Conservation (phyloP, 1,139 yeast genomes). For the Candida buenavistaensis region DNA sequence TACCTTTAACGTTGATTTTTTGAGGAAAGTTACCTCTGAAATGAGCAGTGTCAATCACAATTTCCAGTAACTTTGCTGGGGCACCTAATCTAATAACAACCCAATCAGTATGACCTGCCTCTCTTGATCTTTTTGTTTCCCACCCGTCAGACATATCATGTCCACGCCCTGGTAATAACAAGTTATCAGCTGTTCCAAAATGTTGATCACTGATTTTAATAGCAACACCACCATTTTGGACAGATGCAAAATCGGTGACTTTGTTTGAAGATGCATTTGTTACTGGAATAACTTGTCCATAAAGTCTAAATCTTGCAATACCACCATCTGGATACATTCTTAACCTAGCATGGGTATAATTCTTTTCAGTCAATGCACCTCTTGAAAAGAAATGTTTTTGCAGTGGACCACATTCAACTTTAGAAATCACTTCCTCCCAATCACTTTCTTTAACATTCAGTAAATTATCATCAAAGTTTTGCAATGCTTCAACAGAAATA, state of each 20-base stretch:
- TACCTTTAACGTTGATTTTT: conserved; percentile 61
- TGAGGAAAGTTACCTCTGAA: conserved; percentile 95
- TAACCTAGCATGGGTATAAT: conserved; percentile 77
- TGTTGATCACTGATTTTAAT: conserved; percentile 84
- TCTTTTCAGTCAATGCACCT: conserved; percentile 49
- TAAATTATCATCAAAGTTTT: conserved; percentile 24
- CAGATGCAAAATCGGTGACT: conserved; percentile 75
- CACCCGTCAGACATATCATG: conserved; percentile 97
- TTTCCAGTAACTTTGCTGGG: conserved; percentile 51
- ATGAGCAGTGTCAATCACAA: conserved; percentile 87
- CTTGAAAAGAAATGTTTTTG: conserved; percentile 81
- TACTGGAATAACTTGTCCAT: conserved; percentile 76
- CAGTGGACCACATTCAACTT: conserved; percentile 82
- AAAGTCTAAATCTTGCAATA: conserved; percentile 87
- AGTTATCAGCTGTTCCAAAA: conserved; percentile 86
- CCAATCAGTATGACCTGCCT: conserved; percentile 87
- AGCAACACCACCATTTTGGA: conserved; percentile 86
- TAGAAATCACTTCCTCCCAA: conserved; percentile 73
- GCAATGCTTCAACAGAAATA: conserved; percentile 80
- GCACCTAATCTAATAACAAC: conserved; percentile 78
- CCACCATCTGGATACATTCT: conserved; percentile 98
- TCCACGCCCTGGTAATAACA: conserved; percentile 90
- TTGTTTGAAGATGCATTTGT: conserved; percentile 18
- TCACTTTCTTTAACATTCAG: conserved; percentile 11
- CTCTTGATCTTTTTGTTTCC: conserved; percentile 93